Base-by-base conservation (phyloP, 2,329 filamentous ascomycete species). In the Aspergillus fischeri region DNA sequence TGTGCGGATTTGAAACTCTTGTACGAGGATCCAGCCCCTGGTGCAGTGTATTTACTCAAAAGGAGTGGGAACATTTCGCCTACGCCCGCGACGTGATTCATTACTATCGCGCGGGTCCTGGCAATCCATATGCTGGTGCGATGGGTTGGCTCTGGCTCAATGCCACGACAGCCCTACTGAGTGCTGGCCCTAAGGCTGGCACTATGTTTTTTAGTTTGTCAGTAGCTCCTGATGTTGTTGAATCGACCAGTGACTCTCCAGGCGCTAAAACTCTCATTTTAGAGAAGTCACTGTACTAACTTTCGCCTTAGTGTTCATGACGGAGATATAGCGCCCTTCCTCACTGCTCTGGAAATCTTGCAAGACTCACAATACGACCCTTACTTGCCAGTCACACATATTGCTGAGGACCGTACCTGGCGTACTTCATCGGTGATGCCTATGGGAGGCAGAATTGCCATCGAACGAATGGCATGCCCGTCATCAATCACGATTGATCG, bases 61-160 rank as follows among this genome's bases (percentile, higher is more conserved):
- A 79, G 1, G 83, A 85, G 49, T 84, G 82, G 76, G 67, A 78
- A 11, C 67, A 75, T 51, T 85, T 85, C 59, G 83, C 83, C 62
- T 86, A 86, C 63, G 83, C 82, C 1, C 76, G 83, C 29, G 83
- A 86, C 63, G 45, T 85, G 3, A 67, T 83, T 14, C 82, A 85
- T 63, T 85, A 82, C 66, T 86, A 86, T 66, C 78, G 83, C 29
- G 78, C 81, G 8, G 83, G 83, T 0, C 81, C 83, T 0, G 83
- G 83, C 0, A 84, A 82, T 57, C 73, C 70, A 29, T 85, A 82
- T 61, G 78, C 77, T 2, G 73, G 75, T 5, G 72, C 76, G 1
- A 82, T 85, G 80, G 83, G 83, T 2, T 82, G 77, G 78, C 66
- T 84, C 9, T 86, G 81, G 80, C 63, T 86, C 49, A 83, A 85